A percentile compares a stretch with the other conserved stretches of the same genome.
Evolutionary conservation across 495 filamentous ascomycete species (phyloP).

Genomic region (Rhizodiscina lignyota): DNA sequence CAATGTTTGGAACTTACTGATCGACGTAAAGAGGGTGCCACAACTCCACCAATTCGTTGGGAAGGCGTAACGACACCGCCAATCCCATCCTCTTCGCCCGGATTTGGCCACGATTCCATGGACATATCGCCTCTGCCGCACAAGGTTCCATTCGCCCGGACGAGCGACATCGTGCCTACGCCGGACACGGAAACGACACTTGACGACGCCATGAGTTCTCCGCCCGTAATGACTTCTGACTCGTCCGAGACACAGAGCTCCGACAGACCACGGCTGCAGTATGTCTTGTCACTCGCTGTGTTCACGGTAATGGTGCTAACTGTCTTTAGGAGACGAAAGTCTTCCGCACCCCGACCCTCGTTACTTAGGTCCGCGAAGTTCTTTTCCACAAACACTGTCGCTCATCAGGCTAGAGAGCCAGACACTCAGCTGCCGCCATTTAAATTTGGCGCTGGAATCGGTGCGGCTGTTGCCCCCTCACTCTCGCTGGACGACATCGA

Average conservation of each 20-base stretch:
- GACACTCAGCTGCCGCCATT: conserved; percentile 58
- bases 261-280: no score
- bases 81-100: conserved; percentile 67
- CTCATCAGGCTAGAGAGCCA: conserved; percentile 25
- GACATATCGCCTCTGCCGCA: conserved; percentile 90
- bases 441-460: conserved; percentile 50
- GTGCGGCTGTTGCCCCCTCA: conserved; percentile 34
- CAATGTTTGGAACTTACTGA: no score
- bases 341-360: conserved; percentile 41
- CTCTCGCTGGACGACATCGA: conserved; percentile 62
- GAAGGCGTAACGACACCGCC: conserved; percentile 73
- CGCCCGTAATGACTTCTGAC: no score
- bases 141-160: conserved; percentile 50
- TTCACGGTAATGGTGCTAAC: no score
- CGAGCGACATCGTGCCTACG: conserved; percentile 36
- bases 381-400: conserved; percentile 33
- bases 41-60: conserved; percentile 60
- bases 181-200: conserved; percentile 28
- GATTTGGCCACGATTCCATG: conserved; percentile 62
- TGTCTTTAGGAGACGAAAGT: no score
- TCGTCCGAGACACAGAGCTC: no score
- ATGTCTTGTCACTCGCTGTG: no score
- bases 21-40: conserved; percentile 58
- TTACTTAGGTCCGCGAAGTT: conserved; percentile 44
- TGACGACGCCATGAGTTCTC: conserved; percentile 22